Base-by-base conservation (phyloP, 331 rosid genomes). In the Pyrus hybrid region DNA sequence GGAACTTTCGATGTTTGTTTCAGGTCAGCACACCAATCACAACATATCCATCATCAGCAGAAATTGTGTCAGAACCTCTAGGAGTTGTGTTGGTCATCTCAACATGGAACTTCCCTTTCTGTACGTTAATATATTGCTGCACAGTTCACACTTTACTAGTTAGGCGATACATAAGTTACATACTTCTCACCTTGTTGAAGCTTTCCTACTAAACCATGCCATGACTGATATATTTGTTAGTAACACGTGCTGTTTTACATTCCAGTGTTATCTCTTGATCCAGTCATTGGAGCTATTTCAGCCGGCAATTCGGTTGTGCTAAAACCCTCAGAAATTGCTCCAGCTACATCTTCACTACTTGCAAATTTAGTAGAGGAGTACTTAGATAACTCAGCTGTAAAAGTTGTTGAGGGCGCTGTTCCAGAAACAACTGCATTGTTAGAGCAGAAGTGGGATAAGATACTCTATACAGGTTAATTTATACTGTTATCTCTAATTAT, bases 71-170 rank as follows among this genome's bases (percentile, higher is more conserved):
- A 66, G 96, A 92, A 79, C 96, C 97, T 57, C 76, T 92, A 17
- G 96, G 97, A 72, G 93, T 90, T 70, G 97, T 92, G 70, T 73
- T 92, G 89, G 90, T 92, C 82, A 90, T 92, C 86, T 88, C 97
- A 72, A 86, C 97, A 37, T 92, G 97, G 97, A 92, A 92, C 83
- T 92, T 90, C 67, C 96, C 97, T 63, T 80, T 92, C 71, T 73
- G 97, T 90, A 86, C 12, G 97, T 84, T 63, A 29, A 72, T 79
- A 56, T 13, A 45, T 45, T 45, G 51, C 51, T 45, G 51, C 51
- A 1, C 51, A 45, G 51, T 13, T 45, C 51, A 45, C 51, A 13
- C 51, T 13, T 45, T 4, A 45, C 17, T 45, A 45, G 51, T 45
- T 45, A 45, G 17, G 17, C 51, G 51, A 45, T 45, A 13, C 62